Conservation (phyloP, 108 stramenopile genomes). For the Craspedostauros australis region DNA sequence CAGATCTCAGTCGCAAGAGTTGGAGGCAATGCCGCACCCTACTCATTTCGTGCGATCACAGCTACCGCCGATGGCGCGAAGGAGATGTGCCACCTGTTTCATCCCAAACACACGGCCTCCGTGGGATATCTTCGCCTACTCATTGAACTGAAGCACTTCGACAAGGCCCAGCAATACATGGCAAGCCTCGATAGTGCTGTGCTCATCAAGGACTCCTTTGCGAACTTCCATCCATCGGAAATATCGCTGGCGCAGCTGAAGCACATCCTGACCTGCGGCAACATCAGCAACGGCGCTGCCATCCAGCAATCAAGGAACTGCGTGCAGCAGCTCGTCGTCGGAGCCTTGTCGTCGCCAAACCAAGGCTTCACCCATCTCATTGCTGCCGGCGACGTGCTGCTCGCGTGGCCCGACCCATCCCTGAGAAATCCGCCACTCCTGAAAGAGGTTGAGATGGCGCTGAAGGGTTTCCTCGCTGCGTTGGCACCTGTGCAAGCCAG, state of each 20-base stretch:
- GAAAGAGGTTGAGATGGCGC: neutral
- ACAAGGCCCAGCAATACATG: conserved; percentile 31
- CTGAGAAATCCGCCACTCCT: conserved; percentile 4
- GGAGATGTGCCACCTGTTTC: neutral
- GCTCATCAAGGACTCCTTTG: conserved; percentile 27
- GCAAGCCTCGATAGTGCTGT: conserved; percentile 11
- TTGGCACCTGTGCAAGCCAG: conserved; percentile 10
- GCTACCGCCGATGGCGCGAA: neutral
- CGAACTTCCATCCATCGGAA: conserved; percentile 43
- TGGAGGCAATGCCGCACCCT: neutral
- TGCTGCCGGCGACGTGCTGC: conserved; percentile 34
- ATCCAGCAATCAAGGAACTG: conserved; percentile 20
- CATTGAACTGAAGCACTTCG: conserved; percentile 27
- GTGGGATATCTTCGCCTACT: conserved; percentile 44
- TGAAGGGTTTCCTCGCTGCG: neutral
- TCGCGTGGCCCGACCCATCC: conserved; percentile 40
- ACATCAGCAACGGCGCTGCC: conserved; percentile 26
- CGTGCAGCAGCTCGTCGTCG: conserved; percentile 22
- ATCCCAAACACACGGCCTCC: conserved; percentile 19
- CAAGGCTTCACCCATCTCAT: conserved; percentile 19
- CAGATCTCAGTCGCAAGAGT: neutral
- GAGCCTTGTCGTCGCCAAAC: conserved; percentile 11
- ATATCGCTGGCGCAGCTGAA: conserved; percentile 44
- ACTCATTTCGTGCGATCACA: neutral
- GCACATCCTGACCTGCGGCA: conserved; percentile 24